Evolutionary conservation across 495 filamentous ascomycete species (phyloP).

Genomic region (Talaromyces liani): DNA sequence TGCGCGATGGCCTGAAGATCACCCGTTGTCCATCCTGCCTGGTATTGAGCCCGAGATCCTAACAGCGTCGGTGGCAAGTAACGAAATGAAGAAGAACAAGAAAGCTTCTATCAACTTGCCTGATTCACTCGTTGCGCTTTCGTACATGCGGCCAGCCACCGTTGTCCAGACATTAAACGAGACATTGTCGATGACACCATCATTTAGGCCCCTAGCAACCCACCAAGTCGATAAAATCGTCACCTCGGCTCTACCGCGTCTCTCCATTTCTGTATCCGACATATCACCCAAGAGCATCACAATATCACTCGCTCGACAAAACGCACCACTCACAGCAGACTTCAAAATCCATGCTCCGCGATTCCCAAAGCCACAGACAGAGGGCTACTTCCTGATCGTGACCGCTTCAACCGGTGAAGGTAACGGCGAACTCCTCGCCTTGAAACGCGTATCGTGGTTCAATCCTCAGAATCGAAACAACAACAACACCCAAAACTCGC

Average conservation of each 20-base stretch:
- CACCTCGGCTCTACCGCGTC: constrained; percentile 53
- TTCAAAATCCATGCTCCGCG: constrained; percentile 73
- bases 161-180: not conserved
- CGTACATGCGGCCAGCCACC: not conserved
- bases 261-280: constrained; percentile 55
- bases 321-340: constrained; percentile 52
- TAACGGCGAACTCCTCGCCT: constrained; percentile 68
- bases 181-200: not conserved
- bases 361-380: constrained; percentile 91
- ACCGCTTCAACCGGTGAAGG: constrained; percentile 34
- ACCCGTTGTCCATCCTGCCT: constrained; percentile 71
- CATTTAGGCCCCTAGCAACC: not conserved
- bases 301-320: constrained; percentile 58
- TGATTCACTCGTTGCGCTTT: constrained; percentile 18
- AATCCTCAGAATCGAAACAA: constrained; percentile 20
- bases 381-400: constrained; percentile 85
- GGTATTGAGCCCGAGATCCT: constrained; percentile 52
- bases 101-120: constrained; percentile 16
- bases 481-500: constrained; percentile 12
- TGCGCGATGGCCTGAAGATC: constrained; percentile 83
- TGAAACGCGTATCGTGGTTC: constrained; percentile 80
- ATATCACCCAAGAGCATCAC: constrained; percentile 54
- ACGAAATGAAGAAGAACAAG: constrained; percentile 24
- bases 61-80: constrained; percentile 18
- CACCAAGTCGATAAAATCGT: constrained; percentile 50